These are phyloP conservation scores for Alternaria gansuensis DNA, from an alignment of 2,329 filamentous ascomycete genomes.

Conservation along the genomic window DNA sequence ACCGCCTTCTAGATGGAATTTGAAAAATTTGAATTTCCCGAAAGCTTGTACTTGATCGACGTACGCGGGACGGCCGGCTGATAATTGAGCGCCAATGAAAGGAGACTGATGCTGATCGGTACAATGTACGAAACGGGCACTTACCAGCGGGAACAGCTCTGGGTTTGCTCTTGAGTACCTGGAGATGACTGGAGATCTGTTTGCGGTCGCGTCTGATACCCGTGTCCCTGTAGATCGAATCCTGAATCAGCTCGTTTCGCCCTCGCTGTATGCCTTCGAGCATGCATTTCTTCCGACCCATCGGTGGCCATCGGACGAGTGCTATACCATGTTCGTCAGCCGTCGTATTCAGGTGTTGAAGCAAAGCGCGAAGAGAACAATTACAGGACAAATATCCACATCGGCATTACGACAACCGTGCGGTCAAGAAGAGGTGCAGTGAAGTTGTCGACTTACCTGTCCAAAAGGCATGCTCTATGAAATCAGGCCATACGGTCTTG, in stretches of 20 bases:
- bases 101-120: neutral
- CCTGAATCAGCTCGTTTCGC: constrained; percentile 69
- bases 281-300: constrained; percentile 64
- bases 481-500: constrained; percentile 57
- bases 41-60: neutral
- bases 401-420: neutral
- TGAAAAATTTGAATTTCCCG: neutral
- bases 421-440: neutral
- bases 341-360: neutral
- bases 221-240: constrained; percentile 65
- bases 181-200: constrained; percentile 71
- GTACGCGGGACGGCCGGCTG: neutral
- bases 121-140: constrained; percentile 29
- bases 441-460: constrained; percentile 49
- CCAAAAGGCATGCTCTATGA: constrained; percentile 60
- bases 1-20: constrained; percentile 8
- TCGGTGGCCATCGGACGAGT: constrained; percentile 63
- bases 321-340: constrained; percentile 20
- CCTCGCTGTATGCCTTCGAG: constrained; percentile 63
- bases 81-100: neutral
- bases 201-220: constrained; percentile 64
- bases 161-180: constrained; percentile 67
- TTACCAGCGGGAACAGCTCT: constrained; percentile 63
- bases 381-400: neutral
- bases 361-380: neutral